phyloP scores from a whole-genome alignment of 345 rosid genomes.

The Salix caprea region DNA sequence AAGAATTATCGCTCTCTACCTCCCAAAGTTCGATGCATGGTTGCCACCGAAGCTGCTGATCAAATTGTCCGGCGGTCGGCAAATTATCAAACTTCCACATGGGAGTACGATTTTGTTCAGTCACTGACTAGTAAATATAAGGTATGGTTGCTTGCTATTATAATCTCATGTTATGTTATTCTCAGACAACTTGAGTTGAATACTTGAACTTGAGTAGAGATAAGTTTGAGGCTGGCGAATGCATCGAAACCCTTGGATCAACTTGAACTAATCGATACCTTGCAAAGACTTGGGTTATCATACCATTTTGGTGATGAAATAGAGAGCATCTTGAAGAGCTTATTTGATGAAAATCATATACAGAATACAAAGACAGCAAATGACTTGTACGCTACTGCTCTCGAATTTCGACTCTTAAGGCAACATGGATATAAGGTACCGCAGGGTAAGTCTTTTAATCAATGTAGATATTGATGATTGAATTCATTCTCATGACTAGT shows the following conservation, averaged over 20 bases:
- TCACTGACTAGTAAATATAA: constrained; percentile 1
- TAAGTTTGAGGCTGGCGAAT: background rate
- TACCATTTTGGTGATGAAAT: constrained; percentile 6
- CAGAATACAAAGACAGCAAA: background rate
- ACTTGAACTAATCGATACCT: constrained; percentile 11
- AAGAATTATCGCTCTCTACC: too few relatives aligned
- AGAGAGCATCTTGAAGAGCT: background rate
- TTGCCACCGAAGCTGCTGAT: too few relatives aligned
- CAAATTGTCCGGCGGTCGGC: constrained; percentile 5
- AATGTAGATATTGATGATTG: too few relatives aligned
- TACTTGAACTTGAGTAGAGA: background rate
- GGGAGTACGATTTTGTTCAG: constrained; percentile 13
- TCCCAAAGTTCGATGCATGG: too few relatives aligned
- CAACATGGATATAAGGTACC: background rate
- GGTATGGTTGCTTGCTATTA: background rate
- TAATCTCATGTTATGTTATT: background rate
- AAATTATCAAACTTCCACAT: constrained; percentile 8
- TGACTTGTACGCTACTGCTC: background rate
- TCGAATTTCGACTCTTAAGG: constrained; percentile 7
- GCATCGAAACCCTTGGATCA: background rate
- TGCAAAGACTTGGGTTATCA: constrained; percentile 11
- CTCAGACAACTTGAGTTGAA: background rate
- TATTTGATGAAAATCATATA: background rate
- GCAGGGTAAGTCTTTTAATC: background rate
- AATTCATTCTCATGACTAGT: too few relatives aligned